Percentiles rank a stretch among this genome's conserved stretches.
These are phyloP conservation scores for Populus hybrid DNA, from an alignment of 441 rosid genomes.

Conservation along the genomic window DNA sequence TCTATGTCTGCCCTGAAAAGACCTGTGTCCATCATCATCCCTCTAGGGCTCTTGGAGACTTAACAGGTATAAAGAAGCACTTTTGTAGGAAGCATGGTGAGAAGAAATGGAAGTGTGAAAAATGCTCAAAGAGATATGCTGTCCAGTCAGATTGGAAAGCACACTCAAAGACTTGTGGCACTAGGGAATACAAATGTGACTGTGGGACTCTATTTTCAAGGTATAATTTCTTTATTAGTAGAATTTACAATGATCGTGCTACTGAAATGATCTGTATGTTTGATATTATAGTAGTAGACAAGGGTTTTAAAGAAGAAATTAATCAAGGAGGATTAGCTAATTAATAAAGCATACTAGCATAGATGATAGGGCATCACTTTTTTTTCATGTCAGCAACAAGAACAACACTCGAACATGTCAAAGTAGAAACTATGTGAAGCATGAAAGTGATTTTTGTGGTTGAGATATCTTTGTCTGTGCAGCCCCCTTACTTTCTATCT, in stretches of 20 bases:
- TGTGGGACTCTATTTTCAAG: constrained; percentile 88
- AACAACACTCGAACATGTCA: neutral
- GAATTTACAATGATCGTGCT: neutral
- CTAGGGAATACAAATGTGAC: constrained; percentile 87
- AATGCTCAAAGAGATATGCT: constrained; percentile 85
- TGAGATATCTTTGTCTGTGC: constrained; percentile 16
- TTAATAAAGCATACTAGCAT: constrained; percentile 5
- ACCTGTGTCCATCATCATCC: constrained; percentile 82
- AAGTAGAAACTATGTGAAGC: constrained; percentile 6
- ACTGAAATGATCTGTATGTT: too few relatives aligned
- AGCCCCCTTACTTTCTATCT: constrained; percentile 3
- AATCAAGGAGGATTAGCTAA: neutral
- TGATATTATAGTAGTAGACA: too few relatives aligned
- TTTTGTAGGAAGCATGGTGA: constrained; percentile 90
- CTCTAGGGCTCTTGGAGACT: constrained; percentile 88
- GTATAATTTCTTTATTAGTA: constrained; percentile 25
- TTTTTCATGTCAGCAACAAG: constrained; percentile 4
- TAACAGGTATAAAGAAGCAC: constrained; percentile 93
- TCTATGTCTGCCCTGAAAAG: constrained; percentile 89
- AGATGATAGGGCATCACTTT: constrained; percentile 10
- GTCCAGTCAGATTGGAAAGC: constrained; percentile 97
- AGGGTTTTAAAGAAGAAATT: too few relatives aligned
- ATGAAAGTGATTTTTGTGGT: constrained; percentile 18
- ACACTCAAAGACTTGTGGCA: constrained; percentile 91
- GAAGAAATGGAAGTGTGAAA: constrained; percentile 94